Evolutionary conservation across 495 filamentous ascomycete species (phyloP), one percentile per base, ranked within the genome.

Genomic region (Hypomontagnella submonticulosa): DNA sequence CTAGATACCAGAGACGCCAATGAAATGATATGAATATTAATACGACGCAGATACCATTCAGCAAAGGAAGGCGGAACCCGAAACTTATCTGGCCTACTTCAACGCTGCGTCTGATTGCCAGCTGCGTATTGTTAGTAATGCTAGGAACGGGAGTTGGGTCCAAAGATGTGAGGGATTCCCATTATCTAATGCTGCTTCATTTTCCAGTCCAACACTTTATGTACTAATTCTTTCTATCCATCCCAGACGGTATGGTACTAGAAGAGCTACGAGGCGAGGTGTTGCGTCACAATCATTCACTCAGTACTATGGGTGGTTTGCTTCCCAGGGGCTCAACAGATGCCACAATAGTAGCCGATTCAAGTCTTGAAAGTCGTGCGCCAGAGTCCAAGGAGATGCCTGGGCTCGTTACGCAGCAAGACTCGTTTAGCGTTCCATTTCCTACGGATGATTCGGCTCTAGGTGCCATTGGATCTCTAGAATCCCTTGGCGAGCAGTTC

Each of bases 241-340:
- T 27, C 2, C 6, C 6, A 27, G 23, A 27, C 6, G 23, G 23
- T 27, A 66, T 77, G 40, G 79, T 82, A 0, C 72, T 82, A 1
- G 76, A 79, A 44, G 77, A 81, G 48, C 63, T 82, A n/a, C 69
- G 74, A 11, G 61, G 72, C n/a, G 80, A 82, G 55, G 80, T 78
- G 5, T 38, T 69, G 12, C 52, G 70, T 27, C 70, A 54, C 43
- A 67, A 30, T 48, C 15, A 42, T 34, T 27, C 27, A 32, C 18
- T 18, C 23, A 27, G 6, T 27, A 27, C 3, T 6, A 27, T 27
- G 23, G 23, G 23, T 27, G 6, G 23, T 27, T 27, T 27, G 6
- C 23, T 27, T 32, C n/a, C 37, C 1, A 32, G 33, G 27, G 18
- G 12, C 2, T 19, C 36, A 2, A 30, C 18, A 15, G 37, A 55